Conservation (phyloP, 495 filamentous ascomycete species). For the Trichoderma virens region DNA sequence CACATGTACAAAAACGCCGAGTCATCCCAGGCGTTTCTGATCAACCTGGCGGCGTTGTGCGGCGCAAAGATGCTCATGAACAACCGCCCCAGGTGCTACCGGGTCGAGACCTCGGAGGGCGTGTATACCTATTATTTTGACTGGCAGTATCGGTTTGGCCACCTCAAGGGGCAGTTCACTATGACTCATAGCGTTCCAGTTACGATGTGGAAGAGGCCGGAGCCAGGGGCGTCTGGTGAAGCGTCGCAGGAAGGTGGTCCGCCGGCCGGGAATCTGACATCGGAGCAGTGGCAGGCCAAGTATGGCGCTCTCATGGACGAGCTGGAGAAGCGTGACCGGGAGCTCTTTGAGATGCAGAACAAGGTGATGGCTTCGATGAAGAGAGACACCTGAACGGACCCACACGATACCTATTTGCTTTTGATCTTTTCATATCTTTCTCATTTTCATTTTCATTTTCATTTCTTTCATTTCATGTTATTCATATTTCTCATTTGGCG, state of each 20-base stretch:
- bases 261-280: constrained; percentile 6
- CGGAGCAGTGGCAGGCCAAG: constrained; percentile 18
- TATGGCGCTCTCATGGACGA: constrained; percentile 28
- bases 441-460: too few species aligned
- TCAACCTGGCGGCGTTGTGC: constrained; percentile 43
- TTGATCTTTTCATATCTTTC: neutral
- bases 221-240: constrained; percentile 22
- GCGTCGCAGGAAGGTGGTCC: constrained; percentile 16
- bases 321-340: constrained; percentile 24
- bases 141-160: constrained; percentile 41
- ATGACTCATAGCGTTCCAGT: constrained; percentile 42
- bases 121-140: constrained; percentile 32
- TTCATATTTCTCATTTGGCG: neutral
- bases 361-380: constrained; percentile 20
- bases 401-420: neutral
- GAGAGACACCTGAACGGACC: neutral
- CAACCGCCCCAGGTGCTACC: constrained; percentile 28
- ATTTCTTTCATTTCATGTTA: too few species aligned
- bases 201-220: constrained; percentile 25
- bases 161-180: constrained; percentile 33
- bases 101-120: constrained; percentile 27
- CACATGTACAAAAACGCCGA: constrained; percentile 33
- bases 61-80: constrained; percentile 39
- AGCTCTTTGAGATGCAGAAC: constrained; percentile 19
- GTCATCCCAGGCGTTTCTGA: constrained; percentile 42